Evolutionary conservation across 2,329 filamentous ascomycete genomes (phyloP).

Genomic region (Aureobasidium namibiae): DNA sequence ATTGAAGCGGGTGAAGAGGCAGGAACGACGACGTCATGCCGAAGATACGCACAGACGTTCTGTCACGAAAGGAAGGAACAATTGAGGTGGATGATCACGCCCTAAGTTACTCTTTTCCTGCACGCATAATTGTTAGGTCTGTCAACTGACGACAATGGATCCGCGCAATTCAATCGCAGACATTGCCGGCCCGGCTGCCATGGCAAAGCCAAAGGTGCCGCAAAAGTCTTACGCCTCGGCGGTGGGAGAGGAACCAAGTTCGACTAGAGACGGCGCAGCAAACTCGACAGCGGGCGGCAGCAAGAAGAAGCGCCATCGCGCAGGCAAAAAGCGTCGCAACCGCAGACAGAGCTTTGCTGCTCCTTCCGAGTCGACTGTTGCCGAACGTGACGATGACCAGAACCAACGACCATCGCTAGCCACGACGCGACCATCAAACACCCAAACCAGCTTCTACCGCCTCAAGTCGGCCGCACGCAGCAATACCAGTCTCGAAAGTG

Average conservation of each 20-base stretch:
- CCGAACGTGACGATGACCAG: constrained; percentile 41
- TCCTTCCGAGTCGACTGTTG: constrained; percentile 48
- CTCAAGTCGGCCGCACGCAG: constrained; percentile 54
- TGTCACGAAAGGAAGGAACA: no score
- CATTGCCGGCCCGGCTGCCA: neutral
- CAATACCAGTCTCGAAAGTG: constrained; percentile 80
- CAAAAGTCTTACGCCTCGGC: neutral
- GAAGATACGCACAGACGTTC: no score
- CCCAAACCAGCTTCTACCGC: constrained; percentile 46
- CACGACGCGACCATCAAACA: constrained; percentile 28
- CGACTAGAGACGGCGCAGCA: neutral
- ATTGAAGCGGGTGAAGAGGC: no score
- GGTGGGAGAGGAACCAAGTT: neutral
- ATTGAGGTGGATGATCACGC: neutral
- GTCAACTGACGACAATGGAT: neutral
- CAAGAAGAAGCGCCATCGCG: constrained; percentile 66
- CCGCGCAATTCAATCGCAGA: constrained; percentile 2
- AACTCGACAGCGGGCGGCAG: neutral
- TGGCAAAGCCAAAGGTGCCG: neutral
- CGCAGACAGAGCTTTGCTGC: constrained; percentile 75
- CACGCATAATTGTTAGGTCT: neutral
- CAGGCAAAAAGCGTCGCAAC: constrained; percentile 67
- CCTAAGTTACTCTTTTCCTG: neutral
- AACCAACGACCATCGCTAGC: constrained; percentile 31
- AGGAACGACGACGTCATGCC: no score